Conservation (phyloP, 2,329 filamentous ascomycete genomes). For the Aspergillus pseudonomiae region DNA sequence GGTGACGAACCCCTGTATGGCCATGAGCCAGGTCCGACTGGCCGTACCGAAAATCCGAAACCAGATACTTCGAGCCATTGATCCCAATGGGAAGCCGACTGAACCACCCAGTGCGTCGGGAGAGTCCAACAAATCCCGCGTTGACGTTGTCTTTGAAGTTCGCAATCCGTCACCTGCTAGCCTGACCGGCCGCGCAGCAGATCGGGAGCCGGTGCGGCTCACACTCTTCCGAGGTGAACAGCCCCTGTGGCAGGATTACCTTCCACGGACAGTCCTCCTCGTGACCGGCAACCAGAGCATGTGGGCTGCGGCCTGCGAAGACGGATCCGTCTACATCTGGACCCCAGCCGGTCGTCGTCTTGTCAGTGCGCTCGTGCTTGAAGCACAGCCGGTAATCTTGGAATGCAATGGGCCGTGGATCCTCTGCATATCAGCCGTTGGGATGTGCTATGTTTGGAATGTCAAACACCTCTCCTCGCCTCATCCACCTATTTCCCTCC, state of each 20-base stretch:
- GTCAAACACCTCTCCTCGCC: constrained; percentile 79
- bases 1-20: constrained; percentile 78
- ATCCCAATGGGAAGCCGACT: constrained; percentile 53
- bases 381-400: constrained; percentile 91
- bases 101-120: constrained; percentile 41
- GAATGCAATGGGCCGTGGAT: constrained; percentile 90
- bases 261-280: constrained; percentile 83
- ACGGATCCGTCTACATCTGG: constrained; percentile 88
- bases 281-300: constrained; percentile 88
- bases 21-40: constrained; percentile 79
- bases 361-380: constrained; percentile 80
- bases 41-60: constrained; percentile 84
- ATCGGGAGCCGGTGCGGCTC: constrained; percentile 81
- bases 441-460: constrained; percentile 93
- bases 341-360: constrained; percentile 86
- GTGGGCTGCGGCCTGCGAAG: constrained; percentile 92
- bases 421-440: constrained; percentile 83
- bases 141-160: constrained; percentile 82
- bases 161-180: constrained; percentile 72
- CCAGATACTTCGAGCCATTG: constrained; percentile 79
- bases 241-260: constrained; percentile 88
- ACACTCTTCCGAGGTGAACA: constrained; percentile 79
- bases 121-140: constrained; percentile 55
- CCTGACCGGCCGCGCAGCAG: constrained; percentile 61
- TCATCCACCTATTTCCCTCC: constrained; percentile 86